Percentiles rank a stretch among this genome's conserved stretches.
phyloP scores from a whole-genome alignment of 2,329 filamentous ascomycete genomes.

The Cladosporium oxysporum region DNA sequence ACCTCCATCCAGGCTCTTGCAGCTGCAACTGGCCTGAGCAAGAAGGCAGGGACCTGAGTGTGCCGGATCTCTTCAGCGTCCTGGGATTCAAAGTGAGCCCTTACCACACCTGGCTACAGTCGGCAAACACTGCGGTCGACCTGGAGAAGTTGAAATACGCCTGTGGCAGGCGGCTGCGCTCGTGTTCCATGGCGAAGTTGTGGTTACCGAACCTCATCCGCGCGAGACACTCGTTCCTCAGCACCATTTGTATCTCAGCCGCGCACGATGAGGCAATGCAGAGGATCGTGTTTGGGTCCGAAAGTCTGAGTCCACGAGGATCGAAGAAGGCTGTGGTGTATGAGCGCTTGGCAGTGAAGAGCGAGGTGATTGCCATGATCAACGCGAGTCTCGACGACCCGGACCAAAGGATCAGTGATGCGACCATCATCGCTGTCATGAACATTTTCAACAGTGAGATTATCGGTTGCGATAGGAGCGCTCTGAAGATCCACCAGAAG shows the following conservation, averaged over 20 bases:
- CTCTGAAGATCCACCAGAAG: constrained; percentile 31
- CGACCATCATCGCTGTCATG: constrained; percentile 36
- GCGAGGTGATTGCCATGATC: constrained; percentile 31
- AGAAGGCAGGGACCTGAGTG: constrained; percentile 1
- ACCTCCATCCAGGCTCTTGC: background rate
- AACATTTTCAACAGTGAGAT: constrained; percentile 37
- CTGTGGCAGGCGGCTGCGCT: constrained; percentile 9
- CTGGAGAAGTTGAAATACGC: constrained; percentile 32
- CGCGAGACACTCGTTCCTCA: constrained; percentile 33
- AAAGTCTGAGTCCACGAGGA: constrained; percentile 24
- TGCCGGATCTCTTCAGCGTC: constrained; percentile 24
- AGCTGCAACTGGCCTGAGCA: background rate
- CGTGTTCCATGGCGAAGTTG: constrained; percentile 26
- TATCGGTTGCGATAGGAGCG: constrained; percentile 31
- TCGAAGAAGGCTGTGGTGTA: constrained; percentile 22
- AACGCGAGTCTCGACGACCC: constrained; percentile 33
- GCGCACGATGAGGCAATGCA: constrained; percentile 39
- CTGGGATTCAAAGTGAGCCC: constrained; percentile 27
- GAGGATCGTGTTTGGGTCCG: constrained; percentile 24
- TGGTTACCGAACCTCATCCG: constrained; percentile 35
- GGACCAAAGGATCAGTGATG: constrained; percentile 29
- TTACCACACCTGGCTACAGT: constrained; percentile 29
- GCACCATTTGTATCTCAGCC: constrained; percentile 36
- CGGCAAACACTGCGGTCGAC: constrained; percentile 27
- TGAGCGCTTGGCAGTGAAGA: constrained; percentile 28